Evolutionary conservation across 1,139 yeast species (phyloP), one percentile per base, ranked within the genome.

Genomic region (Geotrichum siamense): DNA sequence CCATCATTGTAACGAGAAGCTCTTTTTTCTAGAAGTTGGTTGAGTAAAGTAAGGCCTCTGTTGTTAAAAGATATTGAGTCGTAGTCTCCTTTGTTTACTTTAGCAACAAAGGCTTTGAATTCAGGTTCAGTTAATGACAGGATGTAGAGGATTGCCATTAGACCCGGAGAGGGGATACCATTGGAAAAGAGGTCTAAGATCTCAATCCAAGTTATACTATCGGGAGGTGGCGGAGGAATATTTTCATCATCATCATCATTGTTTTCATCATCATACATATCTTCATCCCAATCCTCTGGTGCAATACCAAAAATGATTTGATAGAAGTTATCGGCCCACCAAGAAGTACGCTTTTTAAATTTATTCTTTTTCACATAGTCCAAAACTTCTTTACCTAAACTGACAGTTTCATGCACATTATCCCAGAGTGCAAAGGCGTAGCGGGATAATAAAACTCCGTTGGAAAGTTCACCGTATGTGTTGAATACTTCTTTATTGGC

Each of bases 391-490:
- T 70, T 67, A 1, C 79, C 77, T 25, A 83, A 57, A 45, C 75
- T 69, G 17, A 83, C 72, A 2, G 71, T 59, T 52, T 83, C 89
- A 55, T 74, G 72, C 19, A 67, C 66, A 55, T 84, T 82, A 35
- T 70, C 66, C 48, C 66, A 62, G 30, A 74, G 68, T 5, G 81
- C 74, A 58, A 86, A 85, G 0, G 94, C 95, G 56, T 85, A 86
- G 47, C 84, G 71, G 21, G 86, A 78, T 13, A 86, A 62, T 32
- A 86, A 65, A 38, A 76, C 72, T 0, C 83, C 71, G 53, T 83
- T 84, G 13, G 82, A 67, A 35, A 79, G 67, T 36, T 79, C 79
- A 0, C 95, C 95, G 55, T 84, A 85, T 0, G 91, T 78, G 60
- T 83, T 84, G 68, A 78, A 82, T 10, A 86, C 61, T 56, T 86